Conservation (phyloP, 768 basidiomycete genomes). For the Lanmaoa pseudosensibilis region DNA sequence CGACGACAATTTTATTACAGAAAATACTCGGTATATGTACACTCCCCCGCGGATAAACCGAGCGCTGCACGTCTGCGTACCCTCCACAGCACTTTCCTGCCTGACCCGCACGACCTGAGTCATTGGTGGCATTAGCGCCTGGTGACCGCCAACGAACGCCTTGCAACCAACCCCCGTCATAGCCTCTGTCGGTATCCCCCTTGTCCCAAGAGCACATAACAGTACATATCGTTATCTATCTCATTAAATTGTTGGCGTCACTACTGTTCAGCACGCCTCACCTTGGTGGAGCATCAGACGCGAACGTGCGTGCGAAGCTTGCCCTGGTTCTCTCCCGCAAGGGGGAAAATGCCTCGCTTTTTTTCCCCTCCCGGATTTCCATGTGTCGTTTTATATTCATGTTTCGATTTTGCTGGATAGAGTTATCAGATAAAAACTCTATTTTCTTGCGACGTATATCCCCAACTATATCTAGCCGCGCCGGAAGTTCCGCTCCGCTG, state of each 20-base stretch:
- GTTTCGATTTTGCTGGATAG: background rate
- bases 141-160: background rate
- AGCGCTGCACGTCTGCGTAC: background rate
- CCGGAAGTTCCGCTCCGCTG: background rate
- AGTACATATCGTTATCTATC: background rate
- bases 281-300: conserved; percentile 21
- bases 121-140: background rate
- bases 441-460: background rate
- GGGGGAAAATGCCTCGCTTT: conserved; percentile 11
- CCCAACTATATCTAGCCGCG: background rate
- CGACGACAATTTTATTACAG: conserved; percentile 16
- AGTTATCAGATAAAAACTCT: conserved; percentile 9
- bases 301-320: conserved; percentile 32
- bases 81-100: background rate
- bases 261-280: conserved; percentile 14
- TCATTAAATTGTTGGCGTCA: background rate
- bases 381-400: conserved; percentile 4
- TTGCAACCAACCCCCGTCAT: background rate
- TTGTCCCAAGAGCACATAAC: background rate
- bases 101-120: background rate
- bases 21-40: conserved; percentile 13
- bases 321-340: conserved; percentile 13
- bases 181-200: background rate
- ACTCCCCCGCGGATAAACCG: conserved; percentile 11
- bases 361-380: conserved; percentile 11